Evolutionary conservation across 73 alveolate genomes (phyloP).

Genomic region (Paramecium sexaurelia): DNA sequence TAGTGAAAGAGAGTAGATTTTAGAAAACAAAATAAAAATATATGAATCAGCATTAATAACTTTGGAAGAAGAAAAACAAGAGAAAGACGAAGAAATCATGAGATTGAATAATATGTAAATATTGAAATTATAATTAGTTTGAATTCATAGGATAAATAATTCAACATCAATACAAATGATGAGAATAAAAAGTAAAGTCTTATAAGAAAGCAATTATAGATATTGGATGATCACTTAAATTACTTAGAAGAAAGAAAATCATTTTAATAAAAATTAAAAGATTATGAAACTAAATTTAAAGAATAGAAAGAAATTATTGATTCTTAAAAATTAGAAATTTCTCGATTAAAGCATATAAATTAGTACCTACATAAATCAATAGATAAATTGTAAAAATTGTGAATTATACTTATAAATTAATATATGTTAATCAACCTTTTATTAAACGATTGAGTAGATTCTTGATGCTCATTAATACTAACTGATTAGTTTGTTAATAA

Average conservation of each 20-base stretch:
- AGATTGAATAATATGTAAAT: neutral
- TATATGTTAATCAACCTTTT: neutral
- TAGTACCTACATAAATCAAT: neutral
- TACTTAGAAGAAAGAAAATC: neutral
- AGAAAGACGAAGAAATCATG: neutral
- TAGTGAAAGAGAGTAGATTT: neutral
- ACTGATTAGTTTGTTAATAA: neutral
- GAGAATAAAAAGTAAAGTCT: neutral
- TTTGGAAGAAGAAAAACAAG: neutral
- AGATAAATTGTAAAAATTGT: neutral
- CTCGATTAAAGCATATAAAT: neutral
- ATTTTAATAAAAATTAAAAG: neutral
- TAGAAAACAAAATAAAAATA: neutral
- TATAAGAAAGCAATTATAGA: neutral
- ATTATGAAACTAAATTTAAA: neutral
- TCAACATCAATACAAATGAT: neutral
- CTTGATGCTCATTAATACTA: neutral
- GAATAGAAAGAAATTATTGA: neutral
- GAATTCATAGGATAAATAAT: neutral
- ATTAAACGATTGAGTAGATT: neutral
- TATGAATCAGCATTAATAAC: slow-evolving; percentile 2
- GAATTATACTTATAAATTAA: neutral
- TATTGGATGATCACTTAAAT: neutral
- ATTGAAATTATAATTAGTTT: neutral
- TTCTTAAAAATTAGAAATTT: neutral